These are phyloP conservation scores for Suhomyces ambrosiae DNA, from an alignment of 1,139 yeast genomes.

Conservation along the genomic window DNA sequence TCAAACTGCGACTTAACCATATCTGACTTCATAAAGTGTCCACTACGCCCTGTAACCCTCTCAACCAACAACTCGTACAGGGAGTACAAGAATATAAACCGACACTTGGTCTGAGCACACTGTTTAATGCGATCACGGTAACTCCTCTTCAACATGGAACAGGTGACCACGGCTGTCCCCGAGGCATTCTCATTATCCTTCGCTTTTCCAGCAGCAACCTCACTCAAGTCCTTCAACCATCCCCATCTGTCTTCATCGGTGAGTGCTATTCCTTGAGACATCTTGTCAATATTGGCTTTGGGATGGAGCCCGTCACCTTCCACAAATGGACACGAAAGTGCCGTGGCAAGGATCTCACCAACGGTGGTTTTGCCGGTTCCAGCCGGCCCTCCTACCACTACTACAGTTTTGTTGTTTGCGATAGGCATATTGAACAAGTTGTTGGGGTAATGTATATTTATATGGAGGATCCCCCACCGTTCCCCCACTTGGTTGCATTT, in stretches of 20 bases:
- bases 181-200: slow-evolving; percentile 26
- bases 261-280: slow-evolving; percentile 78
- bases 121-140: slow-evolving; percentile 64
- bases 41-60: slow-evolving; percentile 62
- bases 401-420: slow-evolving; percentile 20
- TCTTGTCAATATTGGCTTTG: slow-evolving; percentile 69
- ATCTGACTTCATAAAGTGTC: slow-evolving; percentile 83
- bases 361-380: slow-evolving; percentile 92
- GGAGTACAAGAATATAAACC: slow-evolving; percentile 70
- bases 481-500: background rate
- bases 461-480: background rate
- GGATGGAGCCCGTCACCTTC: slow-evolving; percentile 91
- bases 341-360: slow-evolving; percentile 53
- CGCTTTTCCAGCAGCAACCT: slow-evolving; percentile 39
- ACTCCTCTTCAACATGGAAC: slow-evolving; percentile 76
- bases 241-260: slow-evolving; percentile 90
- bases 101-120: slow-evolving; percentile 37
- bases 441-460: background rate
- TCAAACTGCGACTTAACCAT: slow-evolving; percentile 82
- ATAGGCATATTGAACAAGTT: background rate
- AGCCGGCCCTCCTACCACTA: slow-evolving; percentile 82
- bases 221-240: slow-evolving; percentile 67
- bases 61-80: slow-evolving; percentile 58
- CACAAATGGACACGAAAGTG: slow-evolving; percentile 55
- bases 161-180: slow-evolving; percentile 59